These are phyloP conservation scores for Fusarium acutatum DNA, from an alignment of 2,329 filamentous ascomycete species.

Conservation along the genomic window DNA sequence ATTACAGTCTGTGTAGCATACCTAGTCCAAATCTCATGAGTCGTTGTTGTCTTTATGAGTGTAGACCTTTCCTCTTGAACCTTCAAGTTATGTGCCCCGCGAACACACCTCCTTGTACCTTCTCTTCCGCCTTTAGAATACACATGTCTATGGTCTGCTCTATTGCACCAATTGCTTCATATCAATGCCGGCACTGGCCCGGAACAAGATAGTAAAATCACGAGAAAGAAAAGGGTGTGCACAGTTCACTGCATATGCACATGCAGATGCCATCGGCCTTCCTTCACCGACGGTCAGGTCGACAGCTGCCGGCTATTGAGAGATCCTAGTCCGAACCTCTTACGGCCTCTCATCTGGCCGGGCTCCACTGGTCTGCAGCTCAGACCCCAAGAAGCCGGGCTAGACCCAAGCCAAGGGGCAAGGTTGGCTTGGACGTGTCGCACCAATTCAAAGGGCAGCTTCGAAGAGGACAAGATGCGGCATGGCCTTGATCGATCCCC, in stretches of 20 bases:
- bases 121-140: background rate
- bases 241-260: background rate
- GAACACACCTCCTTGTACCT: background rate
- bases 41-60: background rate
- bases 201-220: background rate
- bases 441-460: background rate
- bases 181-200: background rate
- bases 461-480: background rate
- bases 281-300: constrained; percentile 12
- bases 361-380: constrained; percentile 17
- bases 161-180: constrained; percentile 19
- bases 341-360: constrained; percentile 5
- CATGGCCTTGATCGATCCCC: constrained; percentile 1
- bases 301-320: background rate
- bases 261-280: background rate
- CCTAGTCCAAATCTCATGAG: background rate
- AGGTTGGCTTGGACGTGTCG: constrained; percentile 2
- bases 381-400: constrained; percentile 9
- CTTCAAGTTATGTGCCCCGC: background rate
- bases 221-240: background rate
- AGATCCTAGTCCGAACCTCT: background rate
- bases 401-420: constrained; percentile 4
- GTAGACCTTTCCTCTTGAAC: background rate
- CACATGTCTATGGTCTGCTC: background rate
- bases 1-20: background rate